Evolutionary conservation across 495 filamentous ascomycete genomes (phyloP), one percentile per base, ranked within the genome.

Genomic region (Hapsidospora chrysogenum): DNA sequence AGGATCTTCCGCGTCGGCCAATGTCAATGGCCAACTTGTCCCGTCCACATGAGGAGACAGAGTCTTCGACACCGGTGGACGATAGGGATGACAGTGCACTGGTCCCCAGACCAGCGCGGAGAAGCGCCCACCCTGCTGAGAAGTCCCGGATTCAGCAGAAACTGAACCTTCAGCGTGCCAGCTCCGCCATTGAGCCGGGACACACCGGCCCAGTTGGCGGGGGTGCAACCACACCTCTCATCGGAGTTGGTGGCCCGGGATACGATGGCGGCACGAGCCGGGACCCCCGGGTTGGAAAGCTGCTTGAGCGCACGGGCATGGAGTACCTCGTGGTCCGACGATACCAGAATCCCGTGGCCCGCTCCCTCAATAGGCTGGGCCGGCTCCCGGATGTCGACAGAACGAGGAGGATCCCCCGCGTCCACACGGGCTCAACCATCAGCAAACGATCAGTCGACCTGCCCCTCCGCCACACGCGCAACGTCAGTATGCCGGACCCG

Each of bases 131-230:
- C 31, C 61, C 61, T 3, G 55, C 63, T 1, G 67, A 70, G 19
- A 60, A 68, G 39, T 76, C 69, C 37, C 60, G 76, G 15, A 79
- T 72, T 4, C 76, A 81, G 49, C 76, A 80, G 45, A 81, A 81
- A 39, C 54, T 81, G 9, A 71, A 76, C 56, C 66, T 81, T 1
- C 74, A 80, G 49, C 61, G 76, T 16, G 75, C 72, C 11, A 74
- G 68, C 42, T 77, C 74, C 4, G 66, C 60, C 40, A 63, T 78
- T n/a, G 74, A 79, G 37, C 60, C 67, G 3, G 38, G 63, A 9
- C 60, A 63, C 20, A 54, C 54, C 16, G 53, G 63, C 22, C 45
- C 56, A 17, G 60, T 58, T 6, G 40, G 52, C 10, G 40, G 56
- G 15, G 48, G 52, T 27, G 52, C 36, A 11, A 51, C 43, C 11